phyloP scores from a whole-genome alignment of 2,329 filamentous ascomycete genomes.

The Trichoderma atrobrunneum region DNA sequence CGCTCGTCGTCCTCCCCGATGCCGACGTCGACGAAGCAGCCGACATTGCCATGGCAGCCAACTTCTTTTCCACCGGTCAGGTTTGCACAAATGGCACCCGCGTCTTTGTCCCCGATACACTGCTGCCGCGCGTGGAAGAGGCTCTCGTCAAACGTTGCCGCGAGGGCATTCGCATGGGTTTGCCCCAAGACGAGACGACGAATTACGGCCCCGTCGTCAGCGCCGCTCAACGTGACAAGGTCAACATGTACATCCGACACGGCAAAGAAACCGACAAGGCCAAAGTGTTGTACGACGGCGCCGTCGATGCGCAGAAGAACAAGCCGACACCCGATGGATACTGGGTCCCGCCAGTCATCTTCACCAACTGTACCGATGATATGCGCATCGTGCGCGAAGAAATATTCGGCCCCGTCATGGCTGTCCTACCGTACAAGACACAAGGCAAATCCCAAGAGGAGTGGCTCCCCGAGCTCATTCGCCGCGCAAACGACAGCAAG shows the following conservation, averaged over 20 bases:
- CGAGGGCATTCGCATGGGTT: slow-evolving; percentile 72
- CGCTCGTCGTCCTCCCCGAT: slow-evolving; percentile 75
- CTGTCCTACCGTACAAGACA: slow-evolving; percentile 69
- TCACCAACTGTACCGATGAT: slow-evolving; percentile 77
- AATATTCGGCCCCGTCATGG: slow-evolving; percentile 87
- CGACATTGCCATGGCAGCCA: slow-evolving; percentile 88
- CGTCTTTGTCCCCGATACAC: slow-evolving; percentile 70
- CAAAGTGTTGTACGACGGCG: slow-evolving; percentile 69
- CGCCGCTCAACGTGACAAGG: slow-evolving; percentile 71
- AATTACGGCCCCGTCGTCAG: slow-evolving; percentile 86
- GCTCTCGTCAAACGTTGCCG: slow-evolving; percentile 50
- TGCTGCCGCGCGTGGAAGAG: slow-evolving; percentile 68
- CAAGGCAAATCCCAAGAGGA: slow-evolving; percentile 28
- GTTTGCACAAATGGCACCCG: slow-evolving; percentile 91
- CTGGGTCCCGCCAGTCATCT: slow-evolving; percentile 82
- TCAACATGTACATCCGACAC: slow-evolving; percentile 71
- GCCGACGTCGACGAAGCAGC: slow-evolving; percentile 77
- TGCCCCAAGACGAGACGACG: slow-evolving; percentile 67
- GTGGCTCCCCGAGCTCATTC: slow-evolving; percentile 64
- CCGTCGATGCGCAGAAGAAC: slow-evolving; percentile 50
- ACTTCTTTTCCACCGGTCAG: slow-evolving; percentile 88
- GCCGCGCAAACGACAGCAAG: slow-evolving; percentile 71
- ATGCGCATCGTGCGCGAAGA: slow-evolving; percentile 82
- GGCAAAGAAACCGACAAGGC: slow-evolving; percentile 73
- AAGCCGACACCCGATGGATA: slow-evolving; percentile 61